These are phyloP conservation scores for Dioscorea zingiberensis DNA, from an alignment of 106 monocot species.

Conservation along the genomic window DNA sequence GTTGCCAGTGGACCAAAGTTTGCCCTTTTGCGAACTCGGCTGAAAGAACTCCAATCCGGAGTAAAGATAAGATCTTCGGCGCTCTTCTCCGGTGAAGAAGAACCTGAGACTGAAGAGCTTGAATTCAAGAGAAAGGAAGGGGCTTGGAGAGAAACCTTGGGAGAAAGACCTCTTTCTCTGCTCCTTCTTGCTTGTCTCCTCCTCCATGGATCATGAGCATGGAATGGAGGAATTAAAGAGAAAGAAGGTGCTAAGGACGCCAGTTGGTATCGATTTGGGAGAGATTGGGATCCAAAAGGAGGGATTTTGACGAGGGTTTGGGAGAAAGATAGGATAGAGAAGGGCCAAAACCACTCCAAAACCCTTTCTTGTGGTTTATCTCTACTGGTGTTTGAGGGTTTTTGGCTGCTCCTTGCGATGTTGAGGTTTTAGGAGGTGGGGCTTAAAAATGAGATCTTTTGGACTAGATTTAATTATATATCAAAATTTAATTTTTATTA, in stretches of 20 bases:
- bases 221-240: constrained; percentile 13
- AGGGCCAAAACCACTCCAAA: not conserved
- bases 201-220: constrained; percentile 6
- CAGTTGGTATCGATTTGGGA: constrained; percentile 10
- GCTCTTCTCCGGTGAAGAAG: no score
- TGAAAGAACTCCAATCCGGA: no score
- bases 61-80: no score
- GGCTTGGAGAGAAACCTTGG: not conserved
- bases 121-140: constrained; percentile 2
- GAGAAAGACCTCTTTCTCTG: not conserved
- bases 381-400: no score
- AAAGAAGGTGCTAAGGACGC: constrained; percentile 35
- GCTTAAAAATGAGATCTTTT: no score
- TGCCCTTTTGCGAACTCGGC: no score
- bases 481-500: no score
- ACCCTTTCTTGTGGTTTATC: not conserved
- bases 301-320: not conserved
- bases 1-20: no score
- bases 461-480: no score
- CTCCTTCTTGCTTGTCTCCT: constrained; percentile 1
- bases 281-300: no score
- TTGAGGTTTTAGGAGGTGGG: no score
- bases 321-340: not conserved
- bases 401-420: no score
- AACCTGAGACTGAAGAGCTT: not conserved